Evolutionary conservation across 148 eudicot genomes (phyloP).

Genomic region (Diospyros lotus): DNA sequence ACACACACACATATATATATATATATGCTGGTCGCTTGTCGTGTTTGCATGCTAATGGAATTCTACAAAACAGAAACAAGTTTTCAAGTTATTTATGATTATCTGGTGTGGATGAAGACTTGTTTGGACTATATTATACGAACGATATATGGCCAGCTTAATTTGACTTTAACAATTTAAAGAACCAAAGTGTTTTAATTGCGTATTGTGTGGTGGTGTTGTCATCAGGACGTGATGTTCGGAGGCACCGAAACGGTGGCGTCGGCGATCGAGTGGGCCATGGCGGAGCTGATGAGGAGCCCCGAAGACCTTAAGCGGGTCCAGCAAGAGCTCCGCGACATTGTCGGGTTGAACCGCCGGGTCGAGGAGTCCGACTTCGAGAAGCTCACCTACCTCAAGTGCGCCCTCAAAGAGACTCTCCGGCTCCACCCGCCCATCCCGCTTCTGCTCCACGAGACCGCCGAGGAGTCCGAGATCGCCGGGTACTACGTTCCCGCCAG

Average conservation of each 20-base stretch:
- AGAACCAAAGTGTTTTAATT: background rate
- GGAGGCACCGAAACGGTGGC: slow-evolving; percentile 87
- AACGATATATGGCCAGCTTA: no score
- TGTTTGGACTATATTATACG: no score
- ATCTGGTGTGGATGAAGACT: no score
- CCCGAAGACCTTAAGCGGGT: slow-evolving; percentile 57
- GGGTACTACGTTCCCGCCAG: slow-evolving; percentile 49
- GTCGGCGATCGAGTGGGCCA: slow-evolving; percentile 80
- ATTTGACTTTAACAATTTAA: no score
- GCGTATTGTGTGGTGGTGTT: background rate
- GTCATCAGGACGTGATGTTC: slow-evolving; percentile 72
- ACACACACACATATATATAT: no score
- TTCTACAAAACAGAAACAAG: no score
- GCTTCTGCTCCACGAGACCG: slow-evolving; percentile 62
- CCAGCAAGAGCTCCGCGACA: slow-evolving; percentile 57
- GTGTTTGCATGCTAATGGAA: no score
- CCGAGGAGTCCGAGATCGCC: slow-evolving; percentile 39
- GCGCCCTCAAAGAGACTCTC: slow-evolving; percentile 56
- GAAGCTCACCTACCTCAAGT: slow-evolving; percentile 49
- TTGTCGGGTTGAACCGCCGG: slow-evolving; percentile 42
- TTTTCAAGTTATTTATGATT: no score
- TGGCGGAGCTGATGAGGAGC: slow-evolving; percentile 54
- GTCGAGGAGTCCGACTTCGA: slow-evolving; percentile 67
- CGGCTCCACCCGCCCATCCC: slow-evolving; percentile 81
- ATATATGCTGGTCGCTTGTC: no score